Conservation (phyloP, 1,284 basidiomycete genomes). For the Papiliotrema terrestris region DNA sequence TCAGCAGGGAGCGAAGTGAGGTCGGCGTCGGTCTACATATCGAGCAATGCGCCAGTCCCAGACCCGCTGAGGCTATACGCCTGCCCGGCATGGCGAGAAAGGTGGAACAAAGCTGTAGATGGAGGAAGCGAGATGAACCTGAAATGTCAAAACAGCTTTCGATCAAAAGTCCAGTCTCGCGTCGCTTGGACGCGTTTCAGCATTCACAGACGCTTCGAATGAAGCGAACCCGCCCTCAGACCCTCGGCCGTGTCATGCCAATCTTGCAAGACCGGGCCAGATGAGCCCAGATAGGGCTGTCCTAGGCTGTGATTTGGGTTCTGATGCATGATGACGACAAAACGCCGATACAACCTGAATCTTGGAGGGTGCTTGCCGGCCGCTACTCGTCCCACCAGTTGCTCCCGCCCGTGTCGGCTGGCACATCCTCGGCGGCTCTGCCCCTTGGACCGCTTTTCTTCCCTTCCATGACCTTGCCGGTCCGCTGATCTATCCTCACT, state of each 20-base stretch:
- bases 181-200: too few species aligned
- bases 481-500: constrained; percentile 2
- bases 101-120: neutral
- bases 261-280: too few species aligned
- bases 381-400: constrained; percentile 30
- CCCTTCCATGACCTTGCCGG: constrained; percentile 46
- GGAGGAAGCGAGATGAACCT: neutral
- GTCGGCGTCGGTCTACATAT: neutral
- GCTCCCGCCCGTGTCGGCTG: constrained; percentile 11
- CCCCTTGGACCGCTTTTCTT: neutral
- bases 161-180: too few species aligned
- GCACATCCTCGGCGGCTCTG: neutral
- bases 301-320: too few species aligned
- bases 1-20: neutral
- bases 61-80: neutral
- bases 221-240: too few species aligned
- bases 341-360: neutral
- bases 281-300: too few species aligned
- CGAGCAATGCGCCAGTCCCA: neutral
- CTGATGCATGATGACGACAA: neutral
- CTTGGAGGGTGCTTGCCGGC: neutral
- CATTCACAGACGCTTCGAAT: too few species aligned
- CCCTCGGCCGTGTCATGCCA: too few species aligned
- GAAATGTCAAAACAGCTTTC: neutral
- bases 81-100: neutral